Evolutionary conservation across 139 green algal species (phyloP).

Genomic region (Mesotaenium endlicherianum): DNA sequence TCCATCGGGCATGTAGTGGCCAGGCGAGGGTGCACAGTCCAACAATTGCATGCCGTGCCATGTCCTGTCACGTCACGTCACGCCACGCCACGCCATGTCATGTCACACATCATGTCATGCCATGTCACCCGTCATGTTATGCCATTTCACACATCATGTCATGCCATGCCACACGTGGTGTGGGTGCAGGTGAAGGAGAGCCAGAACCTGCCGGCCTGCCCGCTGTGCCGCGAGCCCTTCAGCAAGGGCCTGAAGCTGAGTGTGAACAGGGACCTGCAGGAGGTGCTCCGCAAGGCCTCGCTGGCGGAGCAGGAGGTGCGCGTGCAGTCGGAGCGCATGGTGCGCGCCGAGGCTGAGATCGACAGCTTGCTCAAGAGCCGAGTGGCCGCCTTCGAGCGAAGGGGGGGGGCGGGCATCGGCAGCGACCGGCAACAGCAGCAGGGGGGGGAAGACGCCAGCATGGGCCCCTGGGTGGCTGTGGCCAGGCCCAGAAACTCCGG

Average conservation of each 20-base stretch:
- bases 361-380: not conserved
- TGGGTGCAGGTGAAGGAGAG: conserved; percentile 13
- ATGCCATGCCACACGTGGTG: too few species aligned
- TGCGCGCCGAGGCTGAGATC: not conserved
- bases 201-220: conserved; percentile 16
- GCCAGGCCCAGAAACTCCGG: not conserved
- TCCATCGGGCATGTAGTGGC: not conserved
- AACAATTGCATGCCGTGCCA: not conserved
- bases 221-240: conserved; percentile 33
- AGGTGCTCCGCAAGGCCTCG: conserved; percentile 22
- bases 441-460: not conserved
- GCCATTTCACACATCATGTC: not conserved
- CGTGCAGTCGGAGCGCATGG: too few species aligned
- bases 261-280: conserved; percentile 41
- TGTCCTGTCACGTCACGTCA: not conserved
- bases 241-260: not conserved
- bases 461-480: not conserved
- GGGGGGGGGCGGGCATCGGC: too few species aligned
- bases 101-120: not conserved
- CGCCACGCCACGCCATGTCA: not conserved
- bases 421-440: too few species aligned
- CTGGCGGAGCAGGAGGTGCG: not conserved
- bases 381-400: not conserved
- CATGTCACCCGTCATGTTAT: not conserved
- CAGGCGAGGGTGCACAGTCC: not conserved